Evolutionary conservation across 2,329 filamentous ascomycete genomes (phyloP).

Genomic region (Phaeosphaeria sp.): DNA sequence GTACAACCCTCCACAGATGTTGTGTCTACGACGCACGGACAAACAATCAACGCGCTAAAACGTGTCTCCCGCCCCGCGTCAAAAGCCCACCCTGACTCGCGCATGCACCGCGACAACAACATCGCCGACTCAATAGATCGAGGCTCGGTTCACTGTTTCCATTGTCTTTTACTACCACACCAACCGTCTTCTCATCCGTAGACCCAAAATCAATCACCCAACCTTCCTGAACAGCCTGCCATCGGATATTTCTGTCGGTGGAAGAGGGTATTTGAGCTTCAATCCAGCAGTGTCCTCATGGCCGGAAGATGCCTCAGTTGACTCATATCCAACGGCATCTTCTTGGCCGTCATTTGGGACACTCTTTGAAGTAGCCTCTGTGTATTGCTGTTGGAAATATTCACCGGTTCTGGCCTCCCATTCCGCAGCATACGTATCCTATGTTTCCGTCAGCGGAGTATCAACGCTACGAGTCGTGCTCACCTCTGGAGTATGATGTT

Average conservation of each 20-base stretch:
- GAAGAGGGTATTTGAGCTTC: constrained; percentile 5
- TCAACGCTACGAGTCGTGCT: too few species aligned
- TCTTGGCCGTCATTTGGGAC: not conserved
- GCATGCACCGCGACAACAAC: not conserved
- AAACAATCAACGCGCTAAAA: constrained; percentile 28
- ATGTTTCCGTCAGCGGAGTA: too few species aligned
- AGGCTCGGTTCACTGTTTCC: too few species aligned
- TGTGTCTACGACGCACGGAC: constrained; percentile 19
- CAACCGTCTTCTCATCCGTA: not conserved
- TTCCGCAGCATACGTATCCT: too few species aligned
- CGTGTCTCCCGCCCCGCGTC: constrained; percentile 23
- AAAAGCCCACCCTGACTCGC: not conserved
- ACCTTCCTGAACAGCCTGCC: constrained; percentile 10
- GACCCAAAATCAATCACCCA: not conserved
- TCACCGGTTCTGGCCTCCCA: too few species aligned
- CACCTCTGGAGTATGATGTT: too few species aligned
- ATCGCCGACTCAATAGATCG: not conserved
- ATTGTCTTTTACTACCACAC: too few species aligned
- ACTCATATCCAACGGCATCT: not conserved
- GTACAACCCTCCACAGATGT: constrained; percentile 15
- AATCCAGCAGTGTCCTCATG: not conserved
- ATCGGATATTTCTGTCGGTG: constrained; percentile 11
- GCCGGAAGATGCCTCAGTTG: not conserved
- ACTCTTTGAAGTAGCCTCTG: not conserved
- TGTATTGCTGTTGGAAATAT: not conserved